A percentile compares a stretch with the other conserved stretches of the same genome.
These are phyloP conservation scores for Alternaria infectoria DNA, from an alignment of 2,329 filamentous ascomycete species.

Conservation along the genomic window DNA sequence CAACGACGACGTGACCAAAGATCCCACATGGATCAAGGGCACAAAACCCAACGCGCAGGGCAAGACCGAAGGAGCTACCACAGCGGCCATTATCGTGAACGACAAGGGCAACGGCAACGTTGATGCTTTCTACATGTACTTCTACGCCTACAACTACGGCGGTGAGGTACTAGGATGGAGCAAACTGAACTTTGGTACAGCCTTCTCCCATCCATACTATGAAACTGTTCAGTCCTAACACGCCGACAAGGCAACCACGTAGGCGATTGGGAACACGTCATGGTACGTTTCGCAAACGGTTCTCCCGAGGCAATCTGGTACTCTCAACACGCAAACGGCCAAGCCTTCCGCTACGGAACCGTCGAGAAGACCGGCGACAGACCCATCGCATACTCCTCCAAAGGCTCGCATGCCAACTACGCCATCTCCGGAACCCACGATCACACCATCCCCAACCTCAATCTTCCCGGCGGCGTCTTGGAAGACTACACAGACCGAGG, in stretches of 20 bases:
- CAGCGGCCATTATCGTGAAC: constrained; percentile 62
- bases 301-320: constrained; percentile 65
- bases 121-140: constrained; percentile 70
- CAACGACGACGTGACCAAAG: constrained; percentile 49
- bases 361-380: constrained; percentile 61
- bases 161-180: constrained; percentile 54
- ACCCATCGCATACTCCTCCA: constrained; percentile 64
- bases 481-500: constrained; percentile 64
- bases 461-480: constrained; percentile 59
- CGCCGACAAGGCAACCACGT: constrained; percentile 61
- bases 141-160: constrained; percentile 64
- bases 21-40: constrained; percentile 57
- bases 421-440: constrained; percentile 66
- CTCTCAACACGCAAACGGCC: constrained; percentile 66
- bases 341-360: constrained; percentile 66
- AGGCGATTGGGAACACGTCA: constrained; percentile 72
- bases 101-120: constrained; percentile 61
- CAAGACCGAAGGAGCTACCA: constrained; percentile 58
- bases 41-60: constrained; percentile 59
- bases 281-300: constrained; percentile 68
- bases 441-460: constrained; percentile 67
- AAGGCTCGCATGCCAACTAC: constrained; percentile 70
- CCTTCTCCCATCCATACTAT: neutral
- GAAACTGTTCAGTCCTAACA: neutral
- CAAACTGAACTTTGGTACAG: constrained; percentile 53